These are phyloP conservation scores for Nigrospora sphaerica DNA, from an alignment of 2,329 filamentous ascomycete species.

Conservation along the genomic window DNA sequence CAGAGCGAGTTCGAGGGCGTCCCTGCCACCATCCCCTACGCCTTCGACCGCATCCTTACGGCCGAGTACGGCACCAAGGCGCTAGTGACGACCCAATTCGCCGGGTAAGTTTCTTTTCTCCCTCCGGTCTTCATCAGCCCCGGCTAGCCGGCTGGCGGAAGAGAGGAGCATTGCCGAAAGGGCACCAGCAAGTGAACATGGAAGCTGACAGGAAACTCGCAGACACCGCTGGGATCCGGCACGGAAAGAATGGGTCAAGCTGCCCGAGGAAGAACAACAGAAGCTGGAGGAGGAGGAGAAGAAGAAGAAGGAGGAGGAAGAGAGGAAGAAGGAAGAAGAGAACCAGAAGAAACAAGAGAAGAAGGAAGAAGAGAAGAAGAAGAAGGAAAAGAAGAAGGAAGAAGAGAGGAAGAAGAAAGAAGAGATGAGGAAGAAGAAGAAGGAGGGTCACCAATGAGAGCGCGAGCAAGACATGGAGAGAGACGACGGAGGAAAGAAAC, in stretches of 20 bases:
- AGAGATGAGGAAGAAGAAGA: neutral
- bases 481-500: too few relatives aligned
- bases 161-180: too few relatives aligned
- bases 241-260: constrained; percentile 52
- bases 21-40: constrained; percentile 60
- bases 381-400: neutral
- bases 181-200: neutral
- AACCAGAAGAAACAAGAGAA: constrained; percentile 2
- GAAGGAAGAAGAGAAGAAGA: too few relatives aligned
- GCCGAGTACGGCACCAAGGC: constrained; percentile 60
- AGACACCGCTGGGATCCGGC: constrained; percentile 53
- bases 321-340: neutral
- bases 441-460: too few relatives aligned
- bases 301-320: constrained; percentile 1
- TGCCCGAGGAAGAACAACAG: constrained; percentile 15
- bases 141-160: too few relatives aligned
- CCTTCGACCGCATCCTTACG: constrained; percentile 57
- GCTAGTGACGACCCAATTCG: constrained; percentile 52
- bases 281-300: constrained; percentile 7
- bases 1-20: constrained; percentile 70
- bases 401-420: too few relatives aligned
- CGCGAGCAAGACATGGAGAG: too few relatives aligned
- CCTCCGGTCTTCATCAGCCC: neutral
- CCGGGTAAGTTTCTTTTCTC: constrained; percentile 42
- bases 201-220: neutral